phyloP scores from a whole-genome alignment of 768 basidiomycete genomes.

The Trametes elegans region DNA sequence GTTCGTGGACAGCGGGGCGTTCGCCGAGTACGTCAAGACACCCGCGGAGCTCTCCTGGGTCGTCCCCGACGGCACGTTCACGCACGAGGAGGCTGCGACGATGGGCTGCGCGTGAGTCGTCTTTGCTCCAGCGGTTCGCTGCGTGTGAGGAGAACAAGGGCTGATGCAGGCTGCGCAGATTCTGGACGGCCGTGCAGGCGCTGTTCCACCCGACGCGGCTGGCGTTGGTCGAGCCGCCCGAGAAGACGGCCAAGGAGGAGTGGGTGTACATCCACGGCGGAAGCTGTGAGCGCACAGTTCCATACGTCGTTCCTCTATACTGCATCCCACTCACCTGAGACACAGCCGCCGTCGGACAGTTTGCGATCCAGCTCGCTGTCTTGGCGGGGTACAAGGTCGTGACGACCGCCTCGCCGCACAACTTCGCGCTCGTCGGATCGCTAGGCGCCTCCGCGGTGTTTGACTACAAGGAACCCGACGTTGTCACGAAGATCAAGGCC shows the following conservation, averaged over 20 bases:
- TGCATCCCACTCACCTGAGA: slow-evolving; percentile 16
- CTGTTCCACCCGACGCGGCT: slow-evolving; percentile 24
- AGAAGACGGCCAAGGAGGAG: slow-evolving; percentile 12
- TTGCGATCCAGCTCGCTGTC: slow-evolving; percentile 32
- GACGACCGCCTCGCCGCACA: slow-evolving; percentile 34
- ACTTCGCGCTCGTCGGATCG: slow-evolving; percentile 35
- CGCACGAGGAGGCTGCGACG: slow-evolving; percentile 22
- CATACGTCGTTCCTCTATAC: neutral
- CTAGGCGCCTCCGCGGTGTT: slow-evolving; percentile 38
- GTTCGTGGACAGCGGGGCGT: slow-evolving; percentile 26
- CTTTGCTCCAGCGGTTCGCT: too few relatives aligned
- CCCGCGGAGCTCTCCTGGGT: slow-evolving; percentile 25
- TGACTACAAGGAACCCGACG: slow-evolving; percentile 28
- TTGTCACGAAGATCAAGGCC: slow-evolving; percentile 26
- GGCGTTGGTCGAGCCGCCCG: slow-evolving; percentile 22
- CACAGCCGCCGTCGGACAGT: slow-evolving; percentile 36
- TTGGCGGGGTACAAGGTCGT: slow-evolving; percentile 33
- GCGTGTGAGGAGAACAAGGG: neutral
- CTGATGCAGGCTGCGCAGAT: slow-evolving; percentile 1
- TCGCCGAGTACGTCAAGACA: slow-evolving; percentile 28
- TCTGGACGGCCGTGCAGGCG: slow-evolving; percentile 26
- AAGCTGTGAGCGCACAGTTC: slow-evolving; percentile 26
- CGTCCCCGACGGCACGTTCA: slow-evolving; percentile 20
- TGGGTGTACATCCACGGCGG: slow-evolving; percentile 30
- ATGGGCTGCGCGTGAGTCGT: slow-evolving; percentile 13